Percentiles rank a stretch among this genome's conserved stretches.
Evolutionary conservation across 2,329 filamentous ascomycete genomes (phyloP).

Genomic region (Cladophialophora exuberans): DNA sequence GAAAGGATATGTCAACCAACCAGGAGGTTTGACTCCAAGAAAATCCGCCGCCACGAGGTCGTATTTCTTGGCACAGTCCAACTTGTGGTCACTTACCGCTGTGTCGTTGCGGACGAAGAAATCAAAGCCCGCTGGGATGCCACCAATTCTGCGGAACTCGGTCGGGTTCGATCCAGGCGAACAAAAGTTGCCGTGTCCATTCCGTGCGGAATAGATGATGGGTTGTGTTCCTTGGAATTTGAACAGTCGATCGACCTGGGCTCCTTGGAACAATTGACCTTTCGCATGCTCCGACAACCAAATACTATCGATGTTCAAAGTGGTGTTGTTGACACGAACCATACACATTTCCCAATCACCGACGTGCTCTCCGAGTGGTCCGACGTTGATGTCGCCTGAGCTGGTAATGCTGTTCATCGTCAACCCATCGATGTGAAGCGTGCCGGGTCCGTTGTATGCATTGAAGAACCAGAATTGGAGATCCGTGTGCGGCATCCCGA

Average conservation of each 20-base stretch:
- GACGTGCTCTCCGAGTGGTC: conserved; percentile 17
- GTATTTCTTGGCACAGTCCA: conserved; percentile 21
- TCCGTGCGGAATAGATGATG: conserved; percentile 16
- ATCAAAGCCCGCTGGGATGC: conserved; percentile 19
- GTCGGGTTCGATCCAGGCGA: conserved; percentile 11
- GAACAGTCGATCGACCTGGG: conserved; percentile 8
- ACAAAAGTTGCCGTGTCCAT: conserved; percentile 17
- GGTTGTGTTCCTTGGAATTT: conserved; percentile 17
- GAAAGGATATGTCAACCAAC: conserved; percentile 20
- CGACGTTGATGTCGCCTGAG: conserved; percentile 19
- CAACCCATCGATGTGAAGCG: conserved; percentile 15
- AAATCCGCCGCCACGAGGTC: conserved; percentile 20
- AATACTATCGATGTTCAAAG: conserved; percentile 10
- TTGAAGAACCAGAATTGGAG: conserved; percentile 26
- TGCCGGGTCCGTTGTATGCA: conserved; percentile 21
- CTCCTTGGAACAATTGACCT: conserved; percentile 17
- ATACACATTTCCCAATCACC: conserved; percentile 24
- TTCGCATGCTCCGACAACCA: conserved; percentile 19
- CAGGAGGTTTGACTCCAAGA: background rate
- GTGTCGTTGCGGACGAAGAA: conserved; percentile 24
- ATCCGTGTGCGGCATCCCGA: conserved; percentile 20
- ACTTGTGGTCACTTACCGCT: conserved; percentile 1
- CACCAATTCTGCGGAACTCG: conserved; percentile 17
- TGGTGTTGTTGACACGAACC: conserved; percentile 19
- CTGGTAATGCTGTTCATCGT: conserved; percentile 17